These are phyloP conservation scores for Sapria himalayana DNA, from an alignment of 345 rosid species.

Conservation along the genomic window DNA sequence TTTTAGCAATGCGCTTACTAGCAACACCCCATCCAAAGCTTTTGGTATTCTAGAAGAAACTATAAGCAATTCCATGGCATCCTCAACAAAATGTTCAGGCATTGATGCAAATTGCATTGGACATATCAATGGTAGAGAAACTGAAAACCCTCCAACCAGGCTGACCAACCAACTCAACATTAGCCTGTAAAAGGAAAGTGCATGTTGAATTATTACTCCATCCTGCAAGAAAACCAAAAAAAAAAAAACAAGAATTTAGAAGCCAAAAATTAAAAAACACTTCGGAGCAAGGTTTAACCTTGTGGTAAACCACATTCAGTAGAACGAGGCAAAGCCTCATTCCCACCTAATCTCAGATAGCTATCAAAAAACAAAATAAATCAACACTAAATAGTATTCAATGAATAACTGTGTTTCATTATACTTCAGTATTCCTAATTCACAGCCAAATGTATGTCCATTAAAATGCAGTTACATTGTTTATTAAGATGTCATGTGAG, in stretches of 20 bases:
- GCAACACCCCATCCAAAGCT: constrained; percentile 59
- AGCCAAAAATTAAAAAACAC: constrained; percentile 1
- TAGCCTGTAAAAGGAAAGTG: constrained; percentile 71
- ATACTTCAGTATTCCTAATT: too few relatives aligned
- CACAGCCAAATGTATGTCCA: too few relatives aligned
- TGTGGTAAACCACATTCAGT: background rate
- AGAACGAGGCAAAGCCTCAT: too few relatives aligned
- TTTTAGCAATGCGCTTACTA: constrained; percentile 28
- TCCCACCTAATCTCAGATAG: too few relatives aligned
- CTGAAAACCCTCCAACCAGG: constrained; percentile 84
- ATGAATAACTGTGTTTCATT: too few relatives aligned
- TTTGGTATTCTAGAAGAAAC: constrained; percentile 85
- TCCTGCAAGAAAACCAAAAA: constrained; percentile 25
- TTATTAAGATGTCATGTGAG: too few relatives aligned
- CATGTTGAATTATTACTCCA: constrained; percentile 51
- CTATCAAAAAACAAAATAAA: too few relatives aligned
- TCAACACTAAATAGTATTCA: too few relatives aligned
- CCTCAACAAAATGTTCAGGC: constrained; percentile 99
- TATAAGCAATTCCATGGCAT: constrained; percentile 86
- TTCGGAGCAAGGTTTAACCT: background rate
- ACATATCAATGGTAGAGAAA: constrained; percentile 70
- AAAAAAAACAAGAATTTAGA: background rate
- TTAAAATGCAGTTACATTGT: too few relatives aligned
- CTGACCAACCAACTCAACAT: constrained; percentile 80
- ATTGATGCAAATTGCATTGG: constrained; percentile 83